These are phyloP conservation scores for Pichia sp. DNA, from an alignment of 1,139 yeast species.

Conservation along the genomic window DNA sequence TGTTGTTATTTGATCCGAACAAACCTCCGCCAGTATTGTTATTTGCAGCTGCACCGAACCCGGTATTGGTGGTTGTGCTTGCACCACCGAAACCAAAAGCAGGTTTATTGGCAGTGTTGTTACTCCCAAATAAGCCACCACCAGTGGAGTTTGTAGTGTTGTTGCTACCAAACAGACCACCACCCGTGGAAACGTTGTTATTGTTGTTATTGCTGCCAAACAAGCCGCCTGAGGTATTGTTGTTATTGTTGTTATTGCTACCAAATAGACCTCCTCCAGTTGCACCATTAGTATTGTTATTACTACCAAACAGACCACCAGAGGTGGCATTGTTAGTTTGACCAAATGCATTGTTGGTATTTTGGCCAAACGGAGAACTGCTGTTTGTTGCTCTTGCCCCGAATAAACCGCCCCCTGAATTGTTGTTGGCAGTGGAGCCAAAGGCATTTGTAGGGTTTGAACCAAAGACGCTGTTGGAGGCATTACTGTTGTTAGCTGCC, in stretches of 20 bases:
- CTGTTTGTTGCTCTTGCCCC: conserved; percentile 10
- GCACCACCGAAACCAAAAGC: conserved; percentile 26
- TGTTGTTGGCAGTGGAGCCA: conserved; percentile 25
- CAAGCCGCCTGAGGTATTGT: conserved; percentile 14
- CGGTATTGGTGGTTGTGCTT: conserved; percentile 35
- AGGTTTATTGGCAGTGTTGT: conserved; percentile 24
- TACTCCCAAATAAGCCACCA: conserved; percentile 38
- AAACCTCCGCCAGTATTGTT: conserved; percentile 12
- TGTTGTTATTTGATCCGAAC: conserved; percentile 30
- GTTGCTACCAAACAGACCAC: conserved; percentile 43
- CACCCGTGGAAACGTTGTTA: conserved; percentile 24
- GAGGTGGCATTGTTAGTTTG: conserved; percentile 16
- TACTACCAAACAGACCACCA: conserved; percentile 21
- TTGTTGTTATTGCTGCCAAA: conserved; percentile 29
- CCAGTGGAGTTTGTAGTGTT: conserved; percentile 11
- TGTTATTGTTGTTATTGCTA: conserved; percentile 26
- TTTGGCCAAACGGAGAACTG: conserved; percentile 22
- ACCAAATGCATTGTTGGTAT: conserved; percentile 26
- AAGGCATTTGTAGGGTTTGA: conserved; percentile 31
- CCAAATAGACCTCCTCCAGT: conserved; percentile 14
- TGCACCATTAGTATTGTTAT: conserved; percentile 23
- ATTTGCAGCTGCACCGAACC: conserved; percentile 57
- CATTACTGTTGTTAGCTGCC: conserved; percentile 38
- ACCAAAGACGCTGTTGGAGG: conserved; percentile 35
- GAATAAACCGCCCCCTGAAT: conserved; percentile 31